Conservation (phyloP, 805 yeast genomes). For the Wickerhamomyces canadensis region DNA sequence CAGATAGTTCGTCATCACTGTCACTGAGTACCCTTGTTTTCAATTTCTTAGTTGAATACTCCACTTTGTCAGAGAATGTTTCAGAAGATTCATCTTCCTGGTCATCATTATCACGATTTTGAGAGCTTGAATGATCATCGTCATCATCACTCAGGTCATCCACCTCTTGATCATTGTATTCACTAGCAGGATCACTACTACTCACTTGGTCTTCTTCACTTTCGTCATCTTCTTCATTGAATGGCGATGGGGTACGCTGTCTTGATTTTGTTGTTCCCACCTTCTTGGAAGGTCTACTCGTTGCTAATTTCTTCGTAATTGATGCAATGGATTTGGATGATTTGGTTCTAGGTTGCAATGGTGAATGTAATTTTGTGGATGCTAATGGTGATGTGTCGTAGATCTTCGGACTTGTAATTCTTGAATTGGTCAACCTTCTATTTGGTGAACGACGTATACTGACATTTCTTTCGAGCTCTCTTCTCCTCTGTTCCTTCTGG, state of each 20-base stretch:
- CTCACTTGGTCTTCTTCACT: neutral
- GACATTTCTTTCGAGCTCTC: conserved; percentile 1
- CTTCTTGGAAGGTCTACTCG: conserved; percentile 1
- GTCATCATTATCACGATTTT: too few relatives aligned
- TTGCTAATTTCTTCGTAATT: conserved; percentile 6
- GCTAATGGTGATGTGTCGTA: conserved; percentile 4
- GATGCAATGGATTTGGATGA: conserved; percentile 7
- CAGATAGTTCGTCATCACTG: too few relatives aligned
- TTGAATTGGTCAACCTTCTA: neutral
- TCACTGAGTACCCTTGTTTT: too few relatives aligned
- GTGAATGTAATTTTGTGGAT: conserved; percentile 4
- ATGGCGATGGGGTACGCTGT: neutral
- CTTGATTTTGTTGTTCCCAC: neutral
- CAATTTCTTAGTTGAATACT: neutral
- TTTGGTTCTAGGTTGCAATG: conserved; percentile 5
- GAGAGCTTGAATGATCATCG: too few relatives aligned
- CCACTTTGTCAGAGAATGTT: conserved; percentile 1
- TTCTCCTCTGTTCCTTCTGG: neutral
- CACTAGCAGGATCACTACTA: conserved; percentile 12
- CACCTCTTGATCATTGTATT: neutral
- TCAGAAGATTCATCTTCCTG: neutral
- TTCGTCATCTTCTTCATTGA: neutral
- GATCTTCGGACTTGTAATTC: neutral
- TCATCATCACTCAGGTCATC: conserved; percentile 13
- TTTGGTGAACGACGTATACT: neutral